phyloP scores from a whole-genome alignment of 106 monocot species.

The Ottelia alismoides region DNA sequence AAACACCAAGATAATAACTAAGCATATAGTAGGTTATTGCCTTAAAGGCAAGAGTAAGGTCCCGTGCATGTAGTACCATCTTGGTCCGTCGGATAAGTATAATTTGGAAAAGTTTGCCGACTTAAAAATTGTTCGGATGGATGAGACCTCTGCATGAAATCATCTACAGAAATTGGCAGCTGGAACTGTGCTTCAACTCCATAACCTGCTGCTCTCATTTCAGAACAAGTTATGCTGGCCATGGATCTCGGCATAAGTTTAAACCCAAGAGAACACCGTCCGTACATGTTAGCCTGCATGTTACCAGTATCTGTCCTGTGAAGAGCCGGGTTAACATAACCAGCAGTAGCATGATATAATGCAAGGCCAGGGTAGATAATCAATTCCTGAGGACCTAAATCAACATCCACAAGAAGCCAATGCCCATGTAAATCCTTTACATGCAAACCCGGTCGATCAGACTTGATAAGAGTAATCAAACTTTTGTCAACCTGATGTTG shows the following conservation, averaged over 20 bases:
- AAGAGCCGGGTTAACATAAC: slow-evolving; percentile 67
- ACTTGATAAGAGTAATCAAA: slow-evolving; percentile 69
- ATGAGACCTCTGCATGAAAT: slow-evolving; percentile 86
- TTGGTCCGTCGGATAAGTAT: slow-evolving; percentile 37
- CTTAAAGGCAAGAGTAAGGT: too few relatives aligned
- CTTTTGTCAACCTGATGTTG: slow-evolving; percentile 85
- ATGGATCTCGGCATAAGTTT: slow-evolving; percentile 92
- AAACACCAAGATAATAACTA: too few relatives aligned
- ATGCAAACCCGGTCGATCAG: slow-evolving; percentile 74
- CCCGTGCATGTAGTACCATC: too few relatives aligned
- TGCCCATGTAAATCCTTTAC: slow-evolving; percentile 74
- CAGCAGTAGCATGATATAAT: slow-evolving; percentile 89
- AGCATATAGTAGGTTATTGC: too few relatives aligned
- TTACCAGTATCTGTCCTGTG: slow-evolving; percentile 39
- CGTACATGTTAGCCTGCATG: slow-evolving; percentile 62
- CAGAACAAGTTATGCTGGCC: slow-evolving; percentile 71
- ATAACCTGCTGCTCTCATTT: slow-evolving; percentile 90
- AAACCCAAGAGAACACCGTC: slow-evolving; percentile 72
- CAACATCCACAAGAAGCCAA: slow-evolving; percentile 78
- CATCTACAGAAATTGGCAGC: slow-evolving; percentile 64
- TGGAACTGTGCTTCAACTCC: slow-evolving; percentile 88
- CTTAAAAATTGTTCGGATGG: slow-evolving; percentile 49
- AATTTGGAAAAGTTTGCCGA: slow-evolving; percentile 31
- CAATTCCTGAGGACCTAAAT: slow-evolving; percentile 70
- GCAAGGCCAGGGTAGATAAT: slow-evolving; percentile 84